Evolutionary conservation across 306 rosid genomes (phyloP).

Genomic region (Trifolium fragiferum): DNA sequence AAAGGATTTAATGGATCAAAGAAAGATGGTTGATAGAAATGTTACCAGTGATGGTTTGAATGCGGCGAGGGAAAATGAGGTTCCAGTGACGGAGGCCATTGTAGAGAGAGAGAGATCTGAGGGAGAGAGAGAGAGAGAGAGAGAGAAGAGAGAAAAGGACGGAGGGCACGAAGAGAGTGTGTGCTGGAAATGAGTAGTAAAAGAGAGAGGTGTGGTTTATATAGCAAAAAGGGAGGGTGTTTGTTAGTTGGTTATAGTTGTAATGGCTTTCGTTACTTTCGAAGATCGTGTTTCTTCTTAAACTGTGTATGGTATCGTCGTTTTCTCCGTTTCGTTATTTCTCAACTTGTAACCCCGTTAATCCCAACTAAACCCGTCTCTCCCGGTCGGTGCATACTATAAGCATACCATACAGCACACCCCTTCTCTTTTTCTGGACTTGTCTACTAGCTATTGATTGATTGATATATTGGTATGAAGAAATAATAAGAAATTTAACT

Average conservation of each 20-base stretch:
- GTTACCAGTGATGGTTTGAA: constrained; percentile 52
- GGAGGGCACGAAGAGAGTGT: constrained; percentile 53
- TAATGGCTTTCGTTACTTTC: constrained; percentile 57
- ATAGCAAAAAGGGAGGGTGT: constrained; percentile 34
- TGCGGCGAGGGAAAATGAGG: constrained; percentile 43
- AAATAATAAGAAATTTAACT: too few relatives aligned
- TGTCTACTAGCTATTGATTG: too few relatives aligned
- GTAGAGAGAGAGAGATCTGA: constrained; percentile 51
- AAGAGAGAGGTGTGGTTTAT: constrained; percentile 9
- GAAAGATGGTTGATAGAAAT: neutral
- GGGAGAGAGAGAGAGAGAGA: neutral
- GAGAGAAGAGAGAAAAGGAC: constrained; percentile 36
- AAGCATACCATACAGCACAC: too few relatives aligned
- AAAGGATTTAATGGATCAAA: too few relatives aligned
- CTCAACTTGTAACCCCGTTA: neutral
- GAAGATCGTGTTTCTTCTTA: constrained; percentile 27
- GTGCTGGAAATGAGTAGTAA: constrained; percentile 11
- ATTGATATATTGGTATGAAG: too few relatives aligned
- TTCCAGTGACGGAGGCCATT: constrained; percentile 54
- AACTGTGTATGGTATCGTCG: neutral
- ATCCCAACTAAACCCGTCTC: neutral
- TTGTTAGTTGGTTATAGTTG: constrained; percentile 39
- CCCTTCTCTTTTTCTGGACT: too few relatives aligned
- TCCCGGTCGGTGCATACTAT: neutral
- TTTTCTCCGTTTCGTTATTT: neutral